Percentiles rank a stretch among this genome's conserved stretches.
Evolutionary conservation across 2,329 filamentous ascomycete species (phyloP).

Genomic region (Fusarium humuli): DNA sequence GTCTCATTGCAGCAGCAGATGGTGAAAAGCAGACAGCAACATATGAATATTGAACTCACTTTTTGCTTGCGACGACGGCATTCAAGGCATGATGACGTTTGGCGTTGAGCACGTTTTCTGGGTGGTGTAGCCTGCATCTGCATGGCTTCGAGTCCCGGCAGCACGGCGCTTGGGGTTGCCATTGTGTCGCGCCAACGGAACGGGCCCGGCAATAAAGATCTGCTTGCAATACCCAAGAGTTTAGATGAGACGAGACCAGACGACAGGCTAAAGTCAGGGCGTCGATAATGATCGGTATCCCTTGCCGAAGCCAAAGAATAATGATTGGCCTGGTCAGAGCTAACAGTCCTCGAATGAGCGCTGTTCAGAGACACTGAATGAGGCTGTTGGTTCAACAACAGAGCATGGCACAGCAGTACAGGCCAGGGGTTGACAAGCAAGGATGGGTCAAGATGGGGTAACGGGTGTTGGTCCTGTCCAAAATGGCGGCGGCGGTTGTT

Average conservation of each 20-base stretch:
- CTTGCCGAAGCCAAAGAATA: not conserved
- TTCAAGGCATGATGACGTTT: conserved; percentile 61
- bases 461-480: conserved; percentile 23
- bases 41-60: conserved; percentile 48
- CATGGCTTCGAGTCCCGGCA: conserved; percentile 33
- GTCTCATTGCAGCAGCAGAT: not conserved
- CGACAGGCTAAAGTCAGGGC: conserved; percentile 2
- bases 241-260: not conserved
- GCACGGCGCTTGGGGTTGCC: conserved; percentile 17
- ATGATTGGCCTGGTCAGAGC: conserved; percentile 13
- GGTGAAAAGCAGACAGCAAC: not conserved
- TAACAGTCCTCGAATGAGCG: conserved; percentile 3
- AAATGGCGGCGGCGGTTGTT: conserved; percentile 7
- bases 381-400: conserved; percentile 29
- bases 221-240: conserved; percentile 2
- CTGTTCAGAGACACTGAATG: conserved; percentile 13
- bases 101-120: conserved; percentile 41
- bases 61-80: conserved; percentile 65
- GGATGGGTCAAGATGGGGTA: conserved; percentile 15
- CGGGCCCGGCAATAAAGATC: conserved; percentile 17
- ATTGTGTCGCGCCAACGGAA: conserved; percentile 20
- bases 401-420: conserved; percentile 2
- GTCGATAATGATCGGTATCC: not conserved
- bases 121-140: conserved; percentile 39
- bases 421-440: conserved; percentile 17